Evolutionary conservation across 139 green algal genomes (phyloP), one percentile per base, ranked within the genome.

Genomic region (Micractinium sp.): DNA sequence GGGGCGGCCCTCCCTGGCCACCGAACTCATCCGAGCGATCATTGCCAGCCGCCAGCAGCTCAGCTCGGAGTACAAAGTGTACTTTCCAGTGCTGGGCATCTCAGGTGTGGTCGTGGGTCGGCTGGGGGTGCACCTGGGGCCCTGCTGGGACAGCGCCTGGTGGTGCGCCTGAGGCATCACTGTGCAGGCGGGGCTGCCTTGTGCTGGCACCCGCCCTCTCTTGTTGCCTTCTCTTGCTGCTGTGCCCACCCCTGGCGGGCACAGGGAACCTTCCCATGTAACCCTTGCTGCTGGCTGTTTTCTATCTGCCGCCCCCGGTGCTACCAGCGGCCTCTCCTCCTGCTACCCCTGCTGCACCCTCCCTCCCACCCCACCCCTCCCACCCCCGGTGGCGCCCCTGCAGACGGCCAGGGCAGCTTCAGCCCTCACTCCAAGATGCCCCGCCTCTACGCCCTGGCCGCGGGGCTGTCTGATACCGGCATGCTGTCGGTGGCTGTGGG

Each of bases 401-500:
- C 35, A 81, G 75, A 81, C 75, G 38, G 47, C 38, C 25, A 29
- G 39, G 82, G 82, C 29, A 78, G 47, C 38, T 87, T 87, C 73
- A 79, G 38, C 22, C 71, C 82, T 14, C 69, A 78, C 31, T 22
- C 36, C 4, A 2, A 3, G 0, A 60, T 82, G 84, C 73, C 60
- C 22, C 56, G 56, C 18, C 18, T 60, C 25, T 78, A 84, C 31
- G 83, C 60, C 25, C 29, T 88, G 19, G 47, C 35, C 16, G 56
- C 41, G 2, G 53, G 33, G 3, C n/a, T 88, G 13, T 61, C 19
- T 31, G 84, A 60, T 25, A n/a, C 35, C 20, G 84, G 78, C 60
- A 41, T 88, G 84, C 61, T 88, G 84, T 41, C 36, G 15, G 84
- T 83, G 60, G 84, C 41, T 18, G 83, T 71, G 29, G 75, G 18